A percentile compares a stretch with the other conserved stretches of the same genome.
phyloP scores from a whole-genome alignment of 306 rosid genomes.

The Prunus padus region DNA sequence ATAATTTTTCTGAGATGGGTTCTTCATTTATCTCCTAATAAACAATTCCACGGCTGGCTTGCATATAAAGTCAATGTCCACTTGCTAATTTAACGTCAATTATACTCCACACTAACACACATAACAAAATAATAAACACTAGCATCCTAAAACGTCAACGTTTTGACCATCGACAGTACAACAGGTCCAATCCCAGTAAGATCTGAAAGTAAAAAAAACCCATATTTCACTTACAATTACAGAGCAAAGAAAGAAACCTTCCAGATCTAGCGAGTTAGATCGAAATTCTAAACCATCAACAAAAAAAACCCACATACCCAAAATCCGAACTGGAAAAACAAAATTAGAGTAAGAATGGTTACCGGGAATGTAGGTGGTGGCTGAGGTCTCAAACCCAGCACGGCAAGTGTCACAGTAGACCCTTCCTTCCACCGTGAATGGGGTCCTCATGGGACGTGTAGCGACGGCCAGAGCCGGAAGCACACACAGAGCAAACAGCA shows the following conservation, averaged over 20 bases:
- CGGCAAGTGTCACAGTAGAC: conserved; percentile 85
- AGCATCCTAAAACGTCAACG: neutral
- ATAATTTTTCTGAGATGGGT: neutral
- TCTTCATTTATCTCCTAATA: neutral
- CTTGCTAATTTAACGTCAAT: neutral
- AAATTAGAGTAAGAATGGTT: neutral
- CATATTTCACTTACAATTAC: neutral
- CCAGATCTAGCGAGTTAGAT: conserved; percentile 6
- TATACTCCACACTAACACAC: neutral
- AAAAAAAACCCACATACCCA: neutral
- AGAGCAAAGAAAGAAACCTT: neutral
- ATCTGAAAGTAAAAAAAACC: neutral
- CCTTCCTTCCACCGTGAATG: conserved; percentile 54
- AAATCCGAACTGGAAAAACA: neutral
- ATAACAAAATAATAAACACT: neutral
- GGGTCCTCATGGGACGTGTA: conserved; percentile 51
- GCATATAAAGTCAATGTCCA: neutral
- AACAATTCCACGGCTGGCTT: neutral
- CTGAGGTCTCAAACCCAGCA: conserved; percentile 82
- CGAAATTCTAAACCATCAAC: neutral
- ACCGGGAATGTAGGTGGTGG: conserved; percentile 73
- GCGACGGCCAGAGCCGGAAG: conserved; percentile 77
- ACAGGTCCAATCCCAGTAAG: neutral
- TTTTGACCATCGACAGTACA: neutral
- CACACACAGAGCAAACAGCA: conserved; percentile 46